phyloP scores from a whole-genome alignment of 2,329 filamentous ascomycete genomes.

The Xylariaceae sp. region DNA sequence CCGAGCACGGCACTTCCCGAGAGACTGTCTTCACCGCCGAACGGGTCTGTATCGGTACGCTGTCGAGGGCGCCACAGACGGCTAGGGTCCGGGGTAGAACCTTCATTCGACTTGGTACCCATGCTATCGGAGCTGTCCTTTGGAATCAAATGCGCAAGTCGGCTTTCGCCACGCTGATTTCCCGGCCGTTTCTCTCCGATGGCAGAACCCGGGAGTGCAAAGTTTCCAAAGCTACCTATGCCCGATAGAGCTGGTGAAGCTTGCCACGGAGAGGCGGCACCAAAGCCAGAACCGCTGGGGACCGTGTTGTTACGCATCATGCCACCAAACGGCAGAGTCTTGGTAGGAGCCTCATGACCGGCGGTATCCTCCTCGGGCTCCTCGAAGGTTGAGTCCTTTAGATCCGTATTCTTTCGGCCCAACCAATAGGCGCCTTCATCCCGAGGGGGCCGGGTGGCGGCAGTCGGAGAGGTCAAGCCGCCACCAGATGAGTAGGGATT shows the following conservation, averaged over 20 bases:
- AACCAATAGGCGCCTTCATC: slow-evolving; percentile 66
- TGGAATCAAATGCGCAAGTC: slow-evolving; percentile 81
- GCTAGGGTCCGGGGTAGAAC: slow-evolving; percentile 41
- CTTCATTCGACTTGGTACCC: slow-evolving; percentile 52
- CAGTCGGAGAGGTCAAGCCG: slow-evolving; percentile 63
- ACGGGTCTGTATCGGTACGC: slow-evolving; percentile 75
- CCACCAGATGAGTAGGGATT: slow-evolving; percentile 59
- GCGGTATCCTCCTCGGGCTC: slow-evolving; percentile 49
- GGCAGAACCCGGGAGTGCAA: slow-evolving; percentile 66
- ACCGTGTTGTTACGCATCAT: slow-evolving; percentile 59
- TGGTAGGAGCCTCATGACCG: slow-evolving; percentile 35
- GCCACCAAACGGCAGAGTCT: slow-evolving; percentile 46
- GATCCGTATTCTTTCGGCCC: slow-evolving; percentile 55
- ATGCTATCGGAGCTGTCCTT: slow-evolving; percentile 75
- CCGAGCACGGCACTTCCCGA: slow-evolving; percentile 74
- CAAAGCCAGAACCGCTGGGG: slow-evolving; percentile 48
- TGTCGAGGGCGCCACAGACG: slow-evolving; percentile 62
- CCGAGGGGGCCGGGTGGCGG: slow-evolving; percentile 59
- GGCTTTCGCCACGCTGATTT: slow-evolving; percentile 73
- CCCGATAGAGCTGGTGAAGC: slow-evolving; percentile 58
- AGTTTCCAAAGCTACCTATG: slow-evolving; percentile 88
- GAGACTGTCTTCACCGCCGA: slow-evolving; percentile 65
- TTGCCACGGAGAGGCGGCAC: slow-evolving; percentile 50
- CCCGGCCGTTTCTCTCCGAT: slow-evolving; percentile 75
- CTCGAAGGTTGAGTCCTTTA: slow-evolving; percentile 56